Evolutionary conservation across 2,329 filamentous ascomycete species (phyloP).

Genomic region (Chrysoporthe cubensis): DNA sequence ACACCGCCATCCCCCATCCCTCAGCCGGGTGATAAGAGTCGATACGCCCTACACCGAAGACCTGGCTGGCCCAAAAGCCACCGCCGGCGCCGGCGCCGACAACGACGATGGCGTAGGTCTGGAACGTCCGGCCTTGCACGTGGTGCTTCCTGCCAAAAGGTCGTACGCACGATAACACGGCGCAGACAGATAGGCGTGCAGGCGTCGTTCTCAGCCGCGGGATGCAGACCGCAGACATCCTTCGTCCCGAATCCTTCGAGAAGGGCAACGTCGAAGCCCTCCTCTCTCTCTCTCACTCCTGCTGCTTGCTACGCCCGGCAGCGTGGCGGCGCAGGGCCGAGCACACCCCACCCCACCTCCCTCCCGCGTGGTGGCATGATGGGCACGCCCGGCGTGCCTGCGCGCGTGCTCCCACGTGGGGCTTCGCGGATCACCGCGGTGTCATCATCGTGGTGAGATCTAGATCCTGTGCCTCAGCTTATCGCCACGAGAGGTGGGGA

Average conservation of each 20-base stretch:
- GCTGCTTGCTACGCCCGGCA: too few species aligned
- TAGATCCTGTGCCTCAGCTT: constrained; percentile 10
- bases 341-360: not conserved
- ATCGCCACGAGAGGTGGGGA: not conserved
- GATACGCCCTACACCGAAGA: not conserved
- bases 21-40: too few species aligned
- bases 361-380: not conserved
- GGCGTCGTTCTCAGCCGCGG: too few species aligned
- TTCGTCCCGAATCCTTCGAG: too few species aligned
- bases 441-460: constrained; percentile 2
- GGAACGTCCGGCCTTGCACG: not conserved
- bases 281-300: not conserved
- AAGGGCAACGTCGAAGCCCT: not conserved
- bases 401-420: not conserved
- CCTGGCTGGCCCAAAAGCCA: not conserved
- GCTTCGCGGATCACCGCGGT: not conserved
- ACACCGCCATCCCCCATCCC: too few species aligned
- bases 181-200: too few species aligned
- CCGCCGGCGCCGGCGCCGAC: not conserved
- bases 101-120: not conserved
- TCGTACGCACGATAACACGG: too few species aligned
- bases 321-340: too few species aligned
- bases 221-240: too few species aligned
- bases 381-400: not conserved
- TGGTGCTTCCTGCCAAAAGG: not conserved